A percentile compares a stretch with the other conserved stretches of the same genome.
Conservation (phyloP, 2,329 filamentous ascomycete genomes). For the Colletotrichum musicola region DNA sequence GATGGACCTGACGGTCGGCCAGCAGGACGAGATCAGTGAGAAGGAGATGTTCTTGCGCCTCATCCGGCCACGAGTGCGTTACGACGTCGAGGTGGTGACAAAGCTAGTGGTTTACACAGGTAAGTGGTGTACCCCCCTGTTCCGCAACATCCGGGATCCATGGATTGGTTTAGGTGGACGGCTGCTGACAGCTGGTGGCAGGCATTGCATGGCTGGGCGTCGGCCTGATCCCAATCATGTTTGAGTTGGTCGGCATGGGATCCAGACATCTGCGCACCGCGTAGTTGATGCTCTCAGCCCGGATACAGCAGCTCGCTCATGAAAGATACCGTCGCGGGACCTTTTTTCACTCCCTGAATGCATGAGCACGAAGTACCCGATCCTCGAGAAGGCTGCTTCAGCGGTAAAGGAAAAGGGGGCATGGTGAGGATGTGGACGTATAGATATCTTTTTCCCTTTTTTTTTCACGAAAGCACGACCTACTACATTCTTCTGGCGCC, state of each 20-base stretch:
- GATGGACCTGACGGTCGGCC: slow-evolving; percentile 52
- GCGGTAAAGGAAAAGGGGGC: neutral
- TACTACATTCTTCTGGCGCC: slow-evolving; percentile 25
- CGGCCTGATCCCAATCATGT: slow-evolving; percentile 79
- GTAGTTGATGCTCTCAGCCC: slow-evolving; percentile 6
- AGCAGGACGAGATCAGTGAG: slow-evolving; percentile 71
- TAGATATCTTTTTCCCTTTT: slow-evolving; percentile 18
- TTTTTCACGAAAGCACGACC: slow-evolving; percentile 35
- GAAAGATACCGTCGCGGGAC: neutral
- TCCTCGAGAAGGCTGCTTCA: neutral
- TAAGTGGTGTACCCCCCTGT: slow-evolving; percentile 55
- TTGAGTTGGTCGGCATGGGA: slow-evolving; percentile 70
- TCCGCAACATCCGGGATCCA: slow-evolving; percentile 16
- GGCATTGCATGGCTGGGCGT: slow-evolving; percentile 88
- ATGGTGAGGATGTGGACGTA: slow-evolving; percentile 9
- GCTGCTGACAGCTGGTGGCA: slow-evolving; percentile 50
- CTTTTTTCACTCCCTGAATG: slow-evolving; percentile 20
- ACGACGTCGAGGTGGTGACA: slow-evolving; percentile 98
- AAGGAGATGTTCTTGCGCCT: slow-evolving; percentile 86
- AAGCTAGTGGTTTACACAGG: slow-evolving; percentile 96
- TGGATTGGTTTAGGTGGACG: slow-evolving; percentile 17
- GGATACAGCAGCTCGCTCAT: neutral
- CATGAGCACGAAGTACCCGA: slow-evolving; percentile 15
- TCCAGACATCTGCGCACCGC: slow-evolving; percentile 52
- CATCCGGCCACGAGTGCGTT: slow-evolving; percentile 88